Percentiles rank a stretch among this genome's conserved stretches.
Conservation (phyloP, 164 flowering plant genomes). For the Vitis vinifera region ASM3070453v1 NC_081822.1:6647001-6647500, state of each 20-base stretch:
- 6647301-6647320: background rate
- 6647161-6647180: conserved; percentile 10
- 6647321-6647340: background rate
- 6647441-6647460: conserved; percentile 16
- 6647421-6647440: background rate
- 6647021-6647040: no score
- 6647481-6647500: background rate
- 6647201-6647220: conserved; percentile 10
- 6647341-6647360: background rate
- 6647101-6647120: conserved; percentile 3
- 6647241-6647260: background rate
- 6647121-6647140: conserved; percentile 1
- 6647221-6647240: background rate
- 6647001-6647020: no score
- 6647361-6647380: conserved; percentile 19
- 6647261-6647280: conserved; percentile 14
- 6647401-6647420: background rate
- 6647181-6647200: background rate
- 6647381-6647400: background rate
- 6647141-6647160: background rate
- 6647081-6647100: no score
- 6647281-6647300: conserved; percentile 7
- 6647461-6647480: conserved; percentile 6
- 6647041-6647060: no score
- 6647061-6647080: no score